A percentile compares a stretch with the other conserved stretches of the same genome.
These are phyloP conservation scores for Paecilomyces dactylethromorphus DNA, from an alignment of 2,329 filamentous ascomycete species.

Conservation along the genomic window DNA sequence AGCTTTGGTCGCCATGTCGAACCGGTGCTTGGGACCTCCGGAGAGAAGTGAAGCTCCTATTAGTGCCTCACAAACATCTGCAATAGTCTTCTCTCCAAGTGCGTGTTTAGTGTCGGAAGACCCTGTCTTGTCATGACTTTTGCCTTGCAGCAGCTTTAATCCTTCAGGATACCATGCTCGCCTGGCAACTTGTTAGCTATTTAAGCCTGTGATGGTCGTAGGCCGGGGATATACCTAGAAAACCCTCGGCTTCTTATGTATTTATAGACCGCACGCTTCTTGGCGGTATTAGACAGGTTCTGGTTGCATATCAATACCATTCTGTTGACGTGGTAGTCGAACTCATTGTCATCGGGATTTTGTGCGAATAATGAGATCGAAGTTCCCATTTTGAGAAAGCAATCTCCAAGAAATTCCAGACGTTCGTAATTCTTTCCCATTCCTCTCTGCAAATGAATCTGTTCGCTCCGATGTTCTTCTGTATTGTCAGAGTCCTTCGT, in stretches of 20 bases:
- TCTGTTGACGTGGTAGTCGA: conserved; percentile 78
- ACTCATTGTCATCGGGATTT: conserved; percentile 73
- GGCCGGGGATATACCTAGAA: conserved; percentile 48
- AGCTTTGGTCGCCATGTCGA: conserved; percentile 56
- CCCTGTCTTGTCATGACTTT: conserved; percentile 49
- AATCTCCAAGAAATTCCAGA: conserved; percentile 87
- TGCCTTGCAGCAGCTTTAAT: conserved; percentile 66
- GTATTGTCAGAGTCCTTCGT: conserved; percentile 89
- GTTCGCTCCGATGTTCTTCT: conserved; percentile 61
- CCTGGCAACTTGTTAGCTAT: conserved; percentile 26
- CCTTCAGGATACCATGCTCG: conserved; percentile 85
- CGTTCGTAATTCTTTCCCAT: conserved; percentile 96
- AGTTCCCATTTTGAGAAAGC: conserved; percentile 91
- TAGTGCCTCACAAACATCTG: conserved; percentile 88
- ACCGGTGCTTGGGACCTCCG: conserved; percentile 43
- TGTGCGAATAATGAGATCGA: conserved; percentile 78
- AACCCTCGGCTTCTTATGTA: conserved; percentile 81
- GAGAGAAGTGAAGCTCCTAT: conserved; percentile 75
- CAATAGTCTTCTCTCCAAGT: conserved; percentile 81
- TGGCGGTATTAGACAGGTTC: conserved; percentile 74
- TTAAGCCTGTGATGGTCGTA: background rate
- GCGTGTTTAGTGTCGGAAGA: conserved; percentile 47
- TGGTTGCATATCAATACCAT: conserved; percentile 90
- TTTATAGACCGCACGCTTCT: conserved; percentile 58
- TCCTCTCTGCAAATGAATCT: conserved; percentile 69